phyloP scores from a whole-genome alignment of 225 moss, liverwort and hornwort species.

The Physcomitrium patens region DNA sequence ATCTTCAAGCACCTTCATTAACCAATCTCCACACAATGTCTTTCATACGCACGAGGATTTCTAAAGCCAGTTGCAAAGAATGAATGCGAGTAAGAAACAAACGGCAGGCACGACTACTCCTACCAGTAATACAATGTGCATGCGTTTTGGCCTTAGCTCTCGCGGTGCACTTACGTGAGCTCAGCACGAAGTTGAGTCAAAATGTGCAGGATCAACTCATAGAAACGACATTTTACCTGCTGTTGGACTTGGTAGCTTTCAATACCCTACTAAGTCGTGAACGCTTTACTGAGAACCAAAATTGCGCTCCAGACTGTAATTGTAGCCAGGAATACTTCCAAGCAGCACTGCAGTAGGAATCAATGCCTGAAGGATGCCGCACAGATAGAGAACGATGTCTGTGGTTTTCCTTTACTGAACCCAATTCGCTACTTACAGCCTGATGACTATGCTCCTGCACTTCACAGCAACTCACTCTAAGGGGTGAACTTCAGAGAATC shows the following conservation, averaged over 20 bases:
- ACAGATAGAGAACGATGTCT: not conserved
- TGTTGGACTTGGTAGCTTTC: not conserved
- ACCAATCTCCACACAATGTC: constrained; percentile 9
- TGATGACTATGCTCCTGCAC: not conserved
- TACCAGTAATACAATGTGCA: constrained; percentile 13
- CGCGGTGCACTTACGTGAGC: not conserved
- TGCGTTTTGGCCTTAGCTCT: not conserved
- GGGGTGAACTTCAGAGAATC: not conserved
- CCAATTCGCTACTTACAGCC: not conserved
- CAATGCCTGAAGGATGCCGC: not conserved
- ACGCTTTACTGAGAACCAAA: constrained; percentile 20
- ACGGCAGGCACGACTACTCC: not conserved
- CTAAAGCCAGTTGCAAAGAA: not conserved
- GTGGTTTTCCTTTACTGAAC: not conserved
- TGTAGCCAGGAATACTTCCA: not conserved
- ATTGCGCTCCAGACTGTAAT: not conserved
- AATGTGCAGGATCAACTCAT: not conserved
- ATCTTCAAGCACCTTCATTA: not conserved
- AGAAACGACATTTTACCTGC: constrained; percentile 27
- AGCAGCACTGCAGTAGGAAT: not conserved
- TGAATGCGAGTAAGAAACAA: too few species aligned
- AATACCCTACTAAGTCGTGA: not conserved
- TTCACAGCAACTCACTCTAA: not conserved
- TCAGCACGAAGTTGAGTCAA: not conserved
- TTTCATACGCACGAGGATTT: not conserved